Evolutionary conservation across 345 rosid genomes (phyloP).

Genomic region (Hypericum perforatum): DNA sequence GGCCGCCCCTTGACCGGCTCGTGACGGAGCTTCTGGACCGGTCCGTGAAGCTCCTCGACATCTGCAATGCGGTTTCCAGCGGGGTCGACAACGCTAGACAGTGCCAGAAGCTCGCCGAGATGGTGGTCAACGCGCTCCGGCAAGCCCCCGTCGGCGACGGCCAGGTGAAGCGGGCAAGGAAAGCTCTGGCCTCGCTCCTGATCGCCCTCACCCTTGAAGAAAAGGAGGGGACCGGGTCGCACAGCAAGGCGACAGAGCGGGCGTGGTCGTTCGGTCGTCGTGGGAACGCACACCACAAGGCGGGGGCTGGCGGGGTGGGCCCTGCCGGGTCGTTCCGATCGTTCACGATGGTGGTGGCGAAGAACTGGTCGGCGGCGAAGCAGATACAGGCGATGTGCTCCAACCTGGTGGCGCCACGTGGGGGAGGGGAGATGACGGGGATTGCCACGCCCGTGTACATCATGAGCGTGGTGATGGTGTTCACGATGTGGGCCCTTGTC

Average conservation of each 20-base stretch:
- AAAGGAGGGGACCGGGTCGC: slow-evolving; percentile 25
- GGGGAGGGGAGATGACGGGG: slow-evolving; percentile 54
- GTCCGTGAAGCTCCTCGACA: slow-evolving; percentile 60
- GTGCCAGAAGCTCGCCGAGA: slow-evolving; percentile 67
- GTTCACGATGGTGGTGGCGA: slow-evolving; percentile 59
- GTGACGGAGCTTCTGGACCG: slow-evolving; percentile 77
- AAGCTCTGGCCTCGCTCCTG: slow-evolving; percentile 45
- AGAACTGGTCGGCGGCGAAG: slow-evolving; percentile 89
- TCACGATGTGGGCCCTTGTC: slow-evolving; percentile 74
- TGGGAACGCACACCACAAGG: slow-evolving; percentile 20
- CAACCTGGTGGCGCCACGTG: slow-evolving; percentile 56
- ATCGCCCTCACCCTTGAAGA: slow-evolving; percentile 45
- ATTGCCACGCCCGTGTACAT: slow-evolving; percentile 53
- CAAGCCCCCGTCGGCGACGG: slow-evolving; percentile 78
- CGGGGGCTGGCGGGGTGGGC: slow-evolving; percentile 11
- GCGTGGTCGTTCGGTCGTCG: slow-evolving; percentile 79
- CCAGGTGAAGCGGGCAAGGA: slow-evolving; percentile 64
- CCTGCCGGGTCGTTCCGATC: slow-evolving; percentile 29
- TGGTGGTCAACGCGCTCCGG: slow-evolving; percentile 53
- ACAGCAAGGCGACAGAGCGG: slow-evolving; percentile 44
- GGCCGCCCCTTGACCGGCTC: slow-evolving; percentile 76
- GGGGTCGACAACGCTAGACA: slow-evolving; percentile 69
- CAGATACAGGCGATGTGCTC: slow-evolving; percentile 83
- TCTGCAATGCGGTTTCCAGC: slow-evolving; percentile 67
- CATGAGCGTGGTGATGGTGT: slow-evolving; percentile 56